Evolutionary conservation across 2,329 filamentous ascomycete genomes (phyloP), one percentile per base, ranked within the genome.

Genomic region (Pseudogymnoascus sp.): DNA sequence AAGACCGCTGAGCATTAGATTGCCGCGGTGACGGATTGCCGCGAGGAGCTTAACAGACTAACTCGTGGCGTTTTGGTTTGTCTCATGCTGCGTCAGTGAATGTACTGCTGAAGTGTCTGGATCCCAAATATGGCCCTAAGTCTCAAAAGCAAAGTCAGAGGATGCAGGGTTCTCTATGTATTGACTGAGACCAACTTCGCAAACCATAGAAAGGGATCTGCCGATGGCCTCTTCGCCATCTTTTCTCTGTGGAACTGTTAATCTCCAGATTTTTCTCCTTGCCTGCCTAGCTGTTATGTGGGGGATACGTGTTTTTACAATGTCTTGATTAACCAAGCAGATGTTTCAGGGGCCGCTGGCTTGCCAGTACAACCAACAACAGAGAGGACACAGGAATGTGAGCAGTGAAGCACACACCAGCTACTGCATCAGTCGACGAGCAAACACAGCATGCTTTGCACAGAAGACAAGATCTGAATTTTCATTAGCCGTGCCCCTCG

Each of bases 401-500:
- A 55, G 48, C 18, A 55, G 29, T 33, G 48, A 55, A 18, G 48
- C 29, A 33, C 29, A 29, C 15, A 10, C 29, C n/a, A 55, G 48
- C 25, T 55, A 33, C 48, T 33, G n/a, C 29, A 8, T 15, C 27
- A 3, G 27, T 21, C n/a, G 48, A 55, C 7, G 5, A 55, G 48
- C 45, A 52, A 52, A 52, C 45, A 31, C 7, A 8, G n/a, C 29
- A 55, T 33, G 33, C 27, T 31, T 31, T 21, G 15, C 5, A 55
- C 5, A 33, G 2, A 4, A 5, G n/a, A 33, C 15, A n/a, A 55
- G 48, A 18, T 33, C 48, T 21, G 29, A 55, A 21, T 55, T 55
- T 55, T 55, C 48, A 55, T 55, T 55, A 55, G 48, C 48, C 48
- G 48, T 29, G 29, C 4, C 48, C 48, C 18, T 55, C 48, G 48